These are phyloP conservation scores for Stropharia rugosoannulata DNA, from an alignment of 768 basidiomycete genomes.

Conservation along the genomic window DNA sequence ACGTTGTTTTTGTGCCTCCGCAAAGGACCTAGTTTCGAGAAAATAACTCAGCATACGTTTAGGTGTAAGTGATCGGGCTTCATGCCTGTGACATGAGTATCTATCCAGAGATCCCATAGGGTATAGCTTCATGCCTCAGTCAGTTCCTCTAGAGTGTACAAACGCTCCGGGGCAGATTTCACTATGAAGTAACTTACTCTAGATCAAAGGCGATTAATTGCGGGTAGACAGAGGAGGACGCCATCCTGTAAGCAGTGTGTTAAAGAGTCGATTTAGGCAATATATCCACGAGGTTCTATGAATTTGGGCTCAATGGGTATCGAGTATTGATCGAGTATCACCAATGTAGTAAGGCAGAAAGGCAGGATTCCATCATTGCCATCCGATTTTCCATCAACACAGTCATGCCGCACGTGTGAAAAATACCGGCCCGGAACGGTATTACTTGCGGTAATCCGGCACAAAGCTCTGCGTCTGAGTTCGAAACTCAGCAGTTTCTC, in stretches of 20 bases:
- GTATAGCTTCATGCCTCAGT: slow-evolving; percentile 56
- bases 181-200: slow-evolving; percentile 47
- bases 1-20: slow-evolving; percentile 41
- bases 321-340: too few species aligned
- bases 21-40: slow-evolving; percentile 44
- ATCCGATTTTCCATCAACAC: too few species aligned
- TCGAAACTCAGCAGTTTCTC: too few species aligned
- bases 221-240: slow-evolving; percentile 29
- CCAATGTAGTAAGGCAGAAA: too few species aligned
- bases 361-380: too few species aligned
- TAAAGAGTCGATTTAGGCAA: neutral
- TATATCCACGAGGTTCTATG: neutral
- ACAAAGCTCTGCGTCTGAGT: too few species aligned
- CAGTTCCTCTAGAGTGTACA: neutral
- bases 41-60: neutral
- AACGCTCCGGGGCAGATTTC: neutral
- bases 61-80: neutral
- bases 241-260: neutral
- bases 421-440: too few species aligned
- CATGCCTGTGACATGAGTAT: slow-evolving; percentile 67
- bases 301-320: too few species aligned
- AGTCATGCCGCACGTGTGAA: too few species aligned
- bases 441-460: too few species aligned
- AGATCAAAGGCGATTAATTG: slow-evolving; percentile 79
- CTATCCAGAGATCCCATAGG: slow-evolving; percentile 86